A percentile compares a stretch with the other conserved stretches of the same genome.
phyloP scores from a whole-genome alignment of 306 rosid genomes.

The Rosa multiflora region DNA sequence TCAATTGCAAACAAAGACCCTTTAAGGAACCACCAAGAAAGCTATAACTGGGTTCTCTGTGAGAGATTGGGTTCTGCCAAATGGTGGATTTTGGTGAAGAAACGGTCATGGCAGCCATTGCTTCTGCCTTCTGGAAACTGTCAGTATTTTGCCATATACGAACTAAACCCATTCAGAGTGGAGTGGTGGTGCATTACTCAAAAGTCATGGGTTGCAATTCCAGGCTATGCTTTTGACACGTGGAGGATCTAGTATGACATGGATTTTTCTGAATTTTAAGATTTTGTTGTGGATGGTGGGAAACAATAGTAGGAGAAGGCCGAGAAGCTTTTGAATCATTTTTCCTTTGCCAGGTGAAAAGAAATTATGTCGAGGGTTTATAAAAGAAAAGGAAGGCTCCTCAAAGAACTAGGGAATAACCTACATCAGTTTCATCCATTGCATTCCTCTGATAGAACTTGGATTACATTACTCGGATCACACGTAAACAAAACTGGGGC shows the following conservation, averaged over 20 bases:
- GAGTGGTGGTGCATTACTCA: conserved; percentile 15
- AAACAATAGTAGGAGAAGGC: neutral
- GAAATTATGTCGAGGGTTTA: neutral
- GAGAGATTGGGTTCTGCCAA: conserved; percentile 46
- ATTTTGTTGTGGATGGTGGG: conserved; percentile 45
- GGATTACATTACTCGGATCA: neutral
- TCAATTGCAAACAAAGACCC: conserved; percentile 44
- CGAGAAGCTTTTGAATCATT: no score
- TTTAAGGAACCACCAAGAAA: conserved; percentile 51
- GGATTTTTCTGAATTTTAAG: conserved; percentile 28
- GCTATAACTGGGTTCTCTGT: conserved; percentile 39
- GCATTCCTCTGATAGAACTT: neutral
- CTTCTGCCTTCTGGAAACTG: conserved; percentile 28
- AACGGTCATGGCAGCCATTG: conserved; percentile 57
- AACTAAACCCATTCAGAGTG: neutral
- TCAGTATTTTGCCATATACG: neutral
- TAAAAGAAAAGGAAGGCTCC: neutral
- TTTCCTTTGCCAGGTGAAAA: neutral
- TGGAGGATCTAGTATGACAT: conserved; percentile 41
- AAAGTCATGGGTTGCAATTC: conserved; percentile 19
- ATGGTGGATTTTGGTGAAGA: conserved; percentile 59
- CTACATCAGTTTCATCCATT: neutral
- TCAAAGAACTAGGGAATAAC: neutral
- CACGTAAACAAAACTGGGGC: neutral
- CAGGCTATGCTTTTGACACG: conserved; percentile 71